Base-by-base conservation (phyloP, 1,284 basidiomycete species). In the Schizophyllum commune region DNA sequence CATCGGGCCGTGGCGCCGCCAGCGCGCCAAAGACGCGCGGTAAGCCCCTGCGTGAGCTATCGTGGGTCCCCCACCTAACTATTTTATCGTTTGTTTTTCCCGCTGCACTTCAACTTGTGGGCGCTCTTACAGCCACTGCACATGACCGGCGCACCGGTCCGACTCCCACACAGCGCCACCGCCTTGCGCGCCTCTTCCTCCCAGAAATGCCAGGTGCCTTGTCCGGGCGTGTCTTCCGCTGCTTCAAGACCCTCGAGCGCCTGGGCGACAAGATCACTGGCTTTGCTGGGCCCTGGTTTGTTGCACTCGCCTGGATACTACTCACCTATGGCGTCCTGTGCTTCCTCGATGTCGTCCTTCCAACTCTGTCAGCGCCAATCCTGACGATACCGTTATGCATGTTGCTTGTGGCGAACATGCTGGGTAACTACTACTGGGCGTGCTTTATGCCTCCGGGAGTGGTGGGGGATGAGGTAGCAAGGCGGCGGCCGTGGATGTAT, bases 241-340 rank as follows among this genome's bases (percentile, higher is more conserved):
- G 92, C 76, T 97, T 96, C 78, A 91, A 86, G 71, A 77, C 80
- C 21, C 74, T 96, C 32, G 95, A 98, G 75, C 76, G 84, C 56
- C 74, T 77, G 56, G 93, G 85, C 4, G 94, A 97, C 73, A 80
- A 82, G 69, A 66, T 96, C 52, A 97, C 94, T 0, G 94, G 94
- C 62, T 87, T 89, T 58, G 95, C 93, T 15, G 96, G 96, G 0
- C 95, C 95, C 0, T 83, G 91, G 67, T 98, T 98, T 73, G 84
- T 98, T 58, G 81, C 75, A 0, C 76, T 95, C 22, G 95, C 94
- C 15, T 78, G 88, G 65, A 66, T 85, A 5, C 80, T 98, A 54
- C 85, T 96, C 51, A 73, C 78, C 2, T 70, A 79, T 0, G 94
- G 92, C 22, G 79, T 84, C 0, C 67, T 93, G 64, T 87, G 84